phyloP scores from a whole-genome alignment of 1,284 basidiomycete species.

The Sphaerobolus stellatus region DNA sequence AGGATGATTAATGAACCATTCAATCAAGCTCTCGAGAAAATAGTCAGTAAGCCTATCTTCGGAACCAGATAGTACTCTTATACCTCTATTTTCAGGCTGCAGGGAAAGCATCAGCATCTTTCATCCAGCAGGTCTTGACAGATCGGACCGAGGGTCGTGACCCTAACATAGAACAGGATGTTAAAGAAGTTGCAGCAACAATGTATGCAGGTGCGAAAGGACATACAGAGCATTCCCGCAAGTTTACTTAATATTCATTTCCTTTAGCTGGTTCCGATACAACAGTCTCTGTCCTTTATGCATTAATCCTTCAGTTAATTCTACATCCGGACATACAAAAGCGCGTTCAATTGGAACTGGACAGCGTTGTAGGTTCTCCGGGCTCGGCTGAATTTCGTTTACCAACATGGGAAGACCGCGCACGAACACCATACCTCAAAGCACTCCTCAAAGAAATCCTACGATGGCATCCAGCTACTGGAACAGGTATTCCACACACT shows the following conservation, averaged over 20 bases:
- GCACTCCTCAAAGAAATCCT: constrained; percentile 38
- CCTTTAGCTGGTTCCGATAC: neutral
- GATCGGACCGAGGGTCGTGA: neutral
- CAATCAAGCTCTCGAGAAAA: neutral
- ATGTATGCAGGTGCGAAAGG: constrained; percentile 44
- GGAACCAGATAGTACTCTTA: constrained; percentile 37
- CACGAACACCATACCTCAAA: constrained; percentile 41
- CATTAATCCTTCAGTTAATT: constrained; percentile 38
- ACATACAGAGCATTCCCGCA: constrained; percentile 35
- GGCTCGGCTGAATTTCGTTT: constrained; percentile 38
- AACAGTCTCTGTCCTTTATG: neutral
- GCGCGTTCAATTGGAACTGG: constrained; percentile 47
- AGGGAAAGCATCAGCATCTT: neutral
- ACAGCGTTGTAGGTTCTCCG: constrained; percentile 41
- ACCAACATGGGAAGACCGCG: constrained; percentile 44
- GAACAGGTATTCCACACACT: neutral
- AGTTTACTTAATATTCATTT: neutral
- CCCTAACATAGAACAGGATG: constrained; percentile 34
- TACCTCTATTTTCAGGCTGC: neutral
- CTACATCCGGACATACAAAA: constrained; percentile 35
- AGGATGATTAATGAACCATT: neutral
- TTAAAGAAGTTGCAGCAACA: constrained; percentile 44
- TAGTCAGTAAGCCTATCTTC: constrained; percentile 28
- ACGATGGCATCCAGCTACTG: constrained; percentile 8
- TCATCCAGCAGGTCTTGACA: neutral